These are phyloP conservation scores for Tympanopsis confertula DNA, from an alignment of 2,329 filamentous ascomycete species.

Conservation along the genomic window DNA sequence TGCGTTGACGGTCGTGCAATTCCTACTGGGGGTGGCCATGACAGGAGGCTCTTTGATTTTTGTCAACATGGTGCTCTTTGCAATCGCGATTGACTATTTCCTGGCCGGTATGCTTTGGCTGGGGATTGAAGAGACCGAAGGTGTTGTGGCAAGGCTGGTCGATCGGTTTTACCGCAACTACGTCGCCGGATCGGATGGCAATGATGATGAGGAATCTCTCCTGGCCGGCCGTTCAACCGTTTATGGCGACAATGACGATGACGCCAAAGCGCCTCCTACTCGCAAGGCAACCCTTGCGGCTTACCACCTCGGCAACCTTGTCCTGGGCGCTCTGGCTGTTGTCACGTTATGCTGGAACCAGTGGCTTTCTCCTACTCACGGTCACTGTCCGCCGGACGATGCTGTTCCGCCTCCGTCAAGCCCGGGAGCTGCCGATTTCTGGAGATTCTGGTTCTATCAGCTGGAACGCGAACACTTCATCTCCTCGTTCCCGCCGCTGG, in stretches of 20 bases:
- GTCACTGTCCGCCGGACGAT: conserved; percentile 15
- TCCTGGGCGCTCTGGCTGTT: conserved; percentile 18
- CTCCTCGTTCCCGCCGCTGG: conserved; percentile 29
- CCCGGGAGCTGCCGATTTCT: conserved; percentile 9
- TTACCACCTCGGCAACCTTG: conserved; percentile 27
- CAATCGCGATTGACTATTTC: conserved; percentile 31
- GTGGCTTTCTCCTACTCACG: conserved; percentile 27
- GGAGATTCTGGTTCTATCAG: conserved; percentile 28
- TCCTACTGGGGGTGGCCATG: conserved; percentile 17
- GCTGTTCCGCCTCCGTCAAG: not conserved
- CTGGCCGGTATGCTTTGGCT: conserved; percentile 29
- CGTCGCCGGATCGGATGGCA: no score
- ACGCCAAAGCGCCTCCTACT: no score
- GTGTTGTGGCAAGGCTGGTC: conserved; percentile 13
- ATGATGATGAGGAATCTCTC: no score
- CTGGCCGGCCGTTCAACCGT: no score
- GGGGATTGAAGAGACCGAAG: conserved; percentile 19
- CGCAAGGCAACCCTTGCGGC: no score
- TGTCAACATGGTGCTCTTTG: conserved; percentile 29
- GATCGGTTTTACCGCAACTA: no score
- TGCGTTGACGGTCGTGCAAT: conserved; percentile 20
- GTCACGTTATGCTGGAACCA: conserved; percentile 33
- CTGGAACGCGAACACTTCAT: conserved; percentile 15
- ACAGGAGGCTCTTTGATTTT: conserved; percentile 24
- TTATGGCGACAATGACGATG: no score